phyloP scores from a whole-genome alignment of 805 yeast genomes.

The Lachancea waltii region DNA sequence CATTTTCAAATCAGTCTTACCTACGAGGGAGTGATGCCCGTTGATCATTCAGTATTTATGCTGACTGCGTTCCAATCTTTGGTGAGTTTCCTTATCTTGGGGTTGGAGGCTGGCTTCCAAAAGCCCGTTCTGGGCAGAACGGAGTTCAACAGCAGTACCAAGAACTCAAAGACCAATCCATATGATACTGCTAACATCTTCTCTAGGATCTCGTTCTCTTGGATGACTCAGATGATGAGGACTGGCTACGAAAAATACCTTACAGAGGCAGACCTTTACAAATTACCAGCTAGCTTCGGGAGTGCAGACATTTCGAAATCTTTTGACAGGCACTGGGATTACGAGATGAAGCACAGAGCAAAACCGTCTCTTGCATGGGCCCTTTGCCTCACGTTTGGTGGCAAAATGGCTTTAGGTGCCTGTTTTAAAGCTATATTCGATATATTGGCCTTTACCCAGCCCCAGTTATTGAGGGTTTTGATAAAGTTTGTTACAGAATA shows the following conservation, averaged over 20 bases:
- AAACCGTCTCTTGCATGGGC: slow-evolving; percentile 52
- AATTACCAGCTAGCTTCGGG: slow-evolving; percentile 61
- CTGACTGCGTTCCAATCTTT: slow-evolving; percentile 31
- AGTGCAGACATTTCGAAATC: slow-evolving; percentile 44
- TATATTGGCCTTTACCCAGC: slow-evolving; percentile 76
- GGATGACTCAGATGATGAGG: slow-evolving; percentile 86
- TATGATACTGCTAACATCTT: slow-evolving; percentile 52
- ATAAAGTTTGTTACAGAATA: slow-evolving; percentile 52
- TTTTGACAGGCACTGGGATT: slow-evolving; percentile 56
- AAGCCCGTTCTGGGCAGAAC: slow-evolving; percentile 40
- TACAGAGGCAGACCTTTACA: slow-evolving; percentile 62
- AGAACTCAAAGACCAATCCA: slow-evolving; percentile 33
- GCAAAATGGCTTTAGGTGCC: slow-evolving; percentile 63
- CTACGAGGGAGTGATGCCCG: slow-evolving; percentile 26
- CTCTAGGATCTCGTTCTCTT: slow-evolving; percentile 70
- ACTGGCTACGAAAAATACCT: slow-evolving; percentile 62
- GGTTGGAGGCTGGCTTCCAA: slow-evolving; percentile 36
- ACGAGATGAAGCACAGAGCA: slow-evolving; percentile 41
- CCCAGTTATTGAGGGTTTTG: slow-evolving; percentile 65
- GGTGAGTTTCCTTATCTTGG: slow-evolving; percentile 29
- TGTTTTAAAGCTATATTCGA: slow-evolving; percentile 70
- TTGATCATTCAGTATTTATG: slow-evolving; percentile 23
- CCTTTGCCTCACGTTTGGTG: slow-evolving; percentile 65
- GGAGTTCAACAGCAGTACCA: slow-evolving; percentile 26
- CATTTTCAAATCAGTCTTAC: slow-evolving; percentile 34